Evolutionary conservation across 2,329 filamentous ascomycete species (phyloP).

Genomic region (Paecilomyces niveus): DNA sequence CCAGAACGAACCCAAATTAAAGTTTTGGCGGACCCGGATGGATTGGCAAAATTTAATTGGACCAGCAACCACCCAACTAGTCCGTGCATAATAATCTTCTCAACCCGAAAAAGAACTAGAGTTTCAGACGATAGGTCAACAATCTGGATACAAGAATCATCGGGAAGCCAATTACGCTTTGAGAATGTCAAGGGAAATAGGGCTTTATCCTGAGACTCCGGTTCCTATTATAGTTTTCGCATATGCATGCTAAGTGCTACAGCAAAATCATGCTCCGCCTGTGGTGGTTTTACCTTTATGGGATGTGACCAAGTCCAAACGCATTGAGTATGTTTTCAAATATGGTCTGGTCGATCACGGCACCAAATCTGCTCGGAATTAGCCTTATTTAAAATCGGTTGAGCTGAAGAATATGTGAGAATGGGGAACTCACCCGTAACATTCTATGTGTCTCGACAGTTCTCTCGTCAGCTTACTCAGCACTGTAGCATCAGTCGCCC

Average conservation of each 20-base stretch:
- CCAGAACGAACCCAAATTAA: background rate
- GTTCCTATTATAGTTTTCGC: background rate
- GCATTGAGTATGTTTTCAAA: background rate
- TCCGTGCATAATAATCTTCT: background rate
- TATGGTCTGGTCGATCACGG: background rate
- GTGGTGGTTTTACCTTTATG: background rate
- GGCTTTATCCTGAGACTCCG: background rate
- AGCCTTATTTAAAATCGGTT: no score
- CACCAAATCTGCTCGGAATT: background rate
- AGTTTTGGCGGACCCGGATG: background rate
- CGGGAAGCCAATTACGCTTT: background rate
- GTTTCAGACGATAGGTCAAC: background rate
- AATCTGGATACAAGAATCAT: background rate
- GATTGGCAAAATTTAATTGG: no score
- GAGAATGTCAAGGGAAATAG: background rate
- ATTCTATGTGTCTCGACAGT: background rate
- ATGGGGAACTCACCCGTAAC: background rate
- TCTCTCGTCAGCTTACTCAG: background rate
- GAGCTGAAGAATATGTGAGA: background rate
- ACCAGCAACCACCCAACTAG: no score
- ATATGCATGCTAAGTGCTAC: background rate
- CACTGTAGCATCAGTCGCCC: background rate
- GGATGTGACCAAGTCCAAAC: background rate
- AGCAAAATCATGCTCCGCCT: background rate
- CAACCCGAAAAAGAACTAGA: background rate